Evolutionary conservation across 2,329 filamentous ascomycete species (phyloP).

Genomic region (Tricladium varicosporioides): DNA sequence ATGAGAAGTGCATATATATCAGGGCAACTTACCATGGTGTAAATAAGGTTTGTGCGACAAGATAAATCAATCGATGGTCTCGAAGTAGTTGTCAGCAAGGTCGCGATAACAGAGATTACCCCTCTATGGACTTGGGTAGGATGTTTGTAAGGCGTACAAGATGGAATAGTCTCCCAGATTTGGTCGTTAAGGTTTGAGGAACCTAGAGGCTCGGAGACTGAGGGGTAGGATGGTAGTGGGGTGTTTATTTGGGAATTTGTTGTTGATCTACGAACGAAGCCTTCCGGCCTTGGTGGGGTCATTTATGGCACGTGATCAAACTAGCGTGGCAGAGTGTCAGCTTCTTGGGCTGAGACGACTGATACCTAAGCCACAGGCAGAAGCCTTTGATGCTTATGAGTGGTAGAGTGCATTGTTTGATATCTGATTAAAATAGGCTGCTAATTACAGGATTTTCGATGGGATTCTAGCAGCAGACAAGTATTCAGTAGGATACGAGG

Average conservation of each 20-base stretch:
- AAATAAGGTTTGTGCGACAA: slow-evolving; percentile 17
- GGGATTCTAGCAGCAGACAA: too few relatives aligned
- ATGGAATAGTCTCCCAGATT: background rate
- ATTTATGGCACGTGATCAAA: slow-evolving; percentile 8
- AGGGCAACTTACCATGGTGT: slow-evolving; percentile 19
- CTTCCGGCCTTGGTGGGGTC: slow-evolving; percentile 19
- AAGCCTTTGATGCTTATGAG: too few relatives aligned
- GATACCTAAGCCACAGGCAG: background rate
- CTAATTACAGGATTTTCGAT: too few relatives aligned
- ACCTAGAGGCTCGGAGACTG: background rate
- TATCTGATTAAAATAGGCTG: too few relatives aligned
- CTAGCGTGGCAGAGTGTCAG: background rate
- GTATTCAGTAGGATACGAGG: too few relatives aligned
- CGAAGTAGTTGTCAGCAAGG: slow-evolving; percentile 22
- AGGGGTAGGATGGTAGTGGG: slow-evolving; percentile 1
- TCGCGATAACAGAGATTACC: slow-evolving; percentile 9
- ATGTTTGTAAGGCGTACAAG: background rate
- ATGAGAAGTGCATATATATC: background rate
- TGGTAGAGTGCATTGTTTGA: too few relatives aligned
- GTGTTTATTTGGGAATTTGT: slow-evolving; percentile 13
- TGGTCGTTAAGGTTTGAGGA: background rate
- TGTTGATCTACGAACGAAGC: slow-evolving; percentile 12
- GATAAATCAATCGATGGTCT: slow-evolving; percentile 15
- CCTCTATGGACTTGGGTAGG: background rate
- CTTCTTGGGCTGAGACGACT: background rate